Conservation (phyloP, 495 filamentous ascomycete genomes). For the Cercophora newfieldiana region DNA sequence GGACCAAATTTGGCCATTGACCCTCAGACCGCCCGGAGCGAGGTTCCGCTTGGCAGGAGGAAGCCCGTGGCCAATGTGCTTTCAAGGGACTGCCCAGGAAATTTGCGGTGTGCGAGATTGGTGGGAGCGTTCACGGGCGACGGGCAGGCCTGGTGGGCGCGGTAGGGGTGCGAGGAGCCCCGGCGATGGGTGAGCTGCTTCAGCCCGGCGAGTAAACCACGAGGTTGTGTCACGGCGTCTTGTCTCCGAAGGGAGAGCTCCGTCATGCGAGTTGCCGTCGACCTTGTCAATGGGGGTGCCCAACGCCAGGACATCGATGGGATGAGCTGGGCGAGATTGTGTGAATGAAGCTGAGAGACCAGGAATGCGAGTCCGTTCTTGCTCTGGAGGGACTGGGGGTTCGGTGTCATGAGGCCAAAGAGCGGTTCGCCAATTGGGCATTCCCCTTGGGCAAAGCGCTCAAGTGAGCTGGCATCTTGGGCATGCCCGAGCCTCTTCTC, state of each 20-base stretch:
- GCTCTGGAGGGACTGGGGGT: too few relatives aligned
- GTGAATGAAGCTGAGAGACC: neutral
- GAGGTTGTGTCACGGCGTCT: conserved; percentile 12
- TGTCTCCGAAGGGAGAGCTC: conserved; percentile 5
- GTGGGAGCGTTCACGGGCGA: neutral
- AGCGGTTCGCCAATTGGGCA: too few relatives aligned
- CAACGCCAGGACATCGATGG: neutral
- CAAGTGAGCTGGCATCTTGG: too few relatives aligned
- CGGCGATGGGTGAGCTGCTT: neutral
- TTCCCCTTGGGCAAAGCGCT: too few relatives aligned
- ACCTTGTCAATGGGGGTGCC: neutral
- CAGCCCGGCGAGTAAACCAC: conserved; percentile 3
- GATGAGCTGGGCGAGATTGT: too few relatives aligned
- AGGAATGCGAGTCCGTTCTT: neutral
- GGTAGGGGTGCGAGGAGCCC: too few relatives aligned
- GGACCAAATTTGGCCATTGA: too few relatives aligned
- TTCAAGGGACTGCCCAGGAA: neutral
- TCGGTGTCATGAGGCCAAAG: too few relatives aligned
- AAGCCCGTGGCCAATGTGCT: neutral
- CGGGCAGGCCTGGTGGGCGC: too few relatives aligned
- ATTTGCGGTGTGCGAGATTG: neutral
- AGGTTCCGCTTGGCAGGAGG: neutral
- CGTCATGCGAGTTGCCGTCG: neutral
- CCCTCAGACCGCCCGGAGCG: too few relatives aligned
- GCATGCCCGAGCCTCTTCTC: too few relatives aligned